Evolutionary conservation across 2,329 filamentous ascomycete genomes (phyloP), one percentile per base, ranked within the genome.

Genomic region (Aspergillus vadensis): DNA sequence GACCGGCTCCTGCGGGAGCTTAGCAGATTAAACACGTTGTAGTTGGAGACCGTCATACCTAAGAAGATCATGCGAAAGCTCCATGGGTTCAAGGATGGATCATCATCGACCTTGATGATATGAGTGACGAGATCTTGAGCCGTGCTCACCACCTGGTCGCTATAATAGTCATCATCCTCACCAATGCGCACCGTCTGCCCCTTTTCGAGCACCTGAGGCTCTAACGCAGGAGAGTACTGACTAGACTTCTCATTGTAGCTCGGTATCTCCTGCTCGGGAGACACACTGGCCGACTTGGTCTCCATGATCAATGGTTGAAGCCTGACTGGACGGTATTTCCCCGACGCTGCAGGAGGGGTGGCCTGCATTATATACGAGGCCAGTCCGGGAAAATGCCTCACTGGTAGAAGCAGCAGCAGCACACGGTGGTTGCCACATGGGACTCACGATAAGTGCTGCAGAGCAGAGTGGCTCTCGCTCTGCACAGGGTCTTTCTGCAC

Each of bases 71-170:
- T 55, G 8, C 53, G 53, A 15, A 55, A 32, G 19, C 53, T 55
- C 53, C 53, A 55, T 8, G 53, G 53, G 41, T 55, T 55, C 10
- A 55, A 12, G 9, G 25, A 21, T 3, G 39, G 38, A 36, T 55
- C 53, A 47, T 55, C 53, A 27, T 55, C 53, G 39, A 55, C 53
- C 5, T 30, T 43, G 53, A 55, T 55, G 39, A 55, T 55, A n/a
- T 55, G 53, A 3, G 53, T 55, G n/a, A 55, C 53, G 0, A 55
- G 41, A 47, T 55, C 53, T n/a, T 43, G 39, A 3, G 53, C 53
- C 3, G 53, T 47, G 53, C 41, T 55, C 23, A 55, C 53, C 25
- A 55, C 53, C 39, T 36, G 25, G 14, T 47, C 53, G 15, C 53
- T 55, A 2, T 30, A 23, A 25, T 47, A 55, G 25, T 32, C 53